Base-by-base conservation (phyloP, 1,284 basidiomycete species). In the Trametes versicolor region DNA sequence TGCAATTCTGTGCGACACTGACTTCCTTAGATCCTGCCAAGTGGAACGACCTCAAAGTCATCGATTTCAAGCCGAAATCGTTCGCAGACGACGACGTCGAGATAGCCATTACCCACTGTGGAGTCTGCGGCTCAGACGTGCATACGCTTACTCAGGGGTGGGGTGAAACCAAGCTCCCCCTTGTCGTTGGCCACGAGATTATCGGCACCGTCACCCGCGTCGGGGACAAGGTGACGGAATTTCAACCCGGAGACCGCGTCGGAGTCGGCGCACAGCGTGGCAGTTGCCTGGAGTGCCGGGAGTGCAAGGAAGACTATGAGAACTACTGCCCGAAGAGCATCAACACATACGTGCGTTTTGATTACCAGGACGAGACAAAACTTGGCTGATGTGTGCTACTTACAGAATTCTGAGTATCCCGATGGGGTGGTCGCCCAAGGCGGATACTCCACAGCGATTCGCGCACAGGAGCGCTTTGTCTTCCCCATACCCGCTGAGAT, bases 401-500 rank as follows among this genome's bases (percentile, higher is more conserved):
- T 25, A 7, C 23, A 73, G 72, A 71, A 73, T 36, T 50, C 65
- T n/a, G 63, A 67, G 25, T 73, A 73, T 75, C 82, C 80, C 55
- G 87, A 85, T 68, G 85, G 85, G 12, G 79, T 82, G 19, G 78
- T 83, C 71, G 80, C 82, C 61, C 80, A 84, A 64, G 88, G 87
- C 59, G 91, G 92, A 9, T 92, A 91, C 78, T 83, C 87, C 5
- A 88, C 87, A 37, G 85, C 83, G 67, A 85, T 91, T 67, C 85
- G 90, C 54, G 88, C 86, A 0, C 85, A 91, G 70, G 82, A 91
- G 71, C 84, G 82, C 66, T 93, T 89, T 73, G 89, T 90, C 49
- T 91, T 92, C 78, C 83, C 85, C 17, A 85, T 94, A 58, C 91
- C 91, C 0, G 85, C 90, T 5, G 80, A 72, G 12, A 76, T 93